Conservation (phyloP, 805 yeast genomes). For the Candida boidinii region DNA sequence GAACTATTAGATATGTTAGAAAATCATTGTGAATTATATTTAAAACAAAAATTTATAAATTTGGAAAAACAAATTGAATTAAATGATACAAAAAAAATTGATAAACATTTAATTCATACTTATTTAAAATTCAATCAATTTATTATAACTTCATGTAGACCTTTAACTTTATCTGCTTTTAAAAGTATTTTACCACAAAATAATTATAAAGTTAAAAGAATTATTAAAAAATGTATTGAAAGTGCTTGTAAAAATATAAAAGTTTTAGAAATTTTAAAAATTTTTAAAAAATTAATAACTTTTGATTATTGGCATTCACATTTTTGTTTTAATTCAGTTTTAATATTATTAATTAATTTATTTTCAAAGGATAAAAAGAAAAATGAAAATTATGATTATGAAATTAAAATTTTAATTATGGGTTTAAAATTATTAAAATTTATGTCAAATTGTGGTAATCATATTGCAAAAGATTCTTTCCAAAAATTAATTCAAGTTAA, state of each 20-base stretch:
- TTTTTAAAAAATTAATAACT: slow-evolving; percentile 22
- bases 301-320: slow-evolving; percentile 33
- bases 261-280: slow-evolving; percentile 18
- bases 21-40: slow-evolving; percentile 15
- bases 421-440: slow-evolving; percentile 20
- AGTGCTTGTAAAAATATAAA: slow-evolving; percentile 25
- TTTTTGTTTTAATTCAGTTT: slow-evolving; percentile 26
- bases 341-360: slow-evolving; percentile 19
- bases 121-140: slow-evolving; percentile 27
- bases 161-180: slow-evolving; percentile 25
- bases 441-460: slow-evolving; percentile 20
- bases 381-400: slow-evolving; percentile 5
- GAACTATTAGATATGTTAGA: slow-evolving; percentile 12
- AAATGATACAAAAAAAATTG: slow-evolving; percentile 6
- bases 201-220: slow-evolving; percentile 15
- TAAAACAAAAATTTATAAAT: slow-evolving; percentile 12
- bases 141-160: slow-evolving; percentile 27
- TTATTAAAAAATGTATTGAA: slow-evolving; percentile 21
- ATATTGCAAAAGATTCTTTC: slow-evolving; percentile 17
- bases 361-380: slow-evolving; percentile 4
- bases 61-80: slow-evolving; percentile 7
- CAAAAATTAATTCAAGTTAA: slow-evolving; percentile 15
- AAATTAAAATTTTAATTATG: slow-evolving; percentile 4
- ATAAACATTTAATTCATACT: slow-evolving; percentile 22
- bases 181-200: slow-evolving; percentile 18